These are phyloP conservation scores for Forsythia viridissima DNA, from an alignment of 257 asterid species.

Conservation along the genomic window DNA sequence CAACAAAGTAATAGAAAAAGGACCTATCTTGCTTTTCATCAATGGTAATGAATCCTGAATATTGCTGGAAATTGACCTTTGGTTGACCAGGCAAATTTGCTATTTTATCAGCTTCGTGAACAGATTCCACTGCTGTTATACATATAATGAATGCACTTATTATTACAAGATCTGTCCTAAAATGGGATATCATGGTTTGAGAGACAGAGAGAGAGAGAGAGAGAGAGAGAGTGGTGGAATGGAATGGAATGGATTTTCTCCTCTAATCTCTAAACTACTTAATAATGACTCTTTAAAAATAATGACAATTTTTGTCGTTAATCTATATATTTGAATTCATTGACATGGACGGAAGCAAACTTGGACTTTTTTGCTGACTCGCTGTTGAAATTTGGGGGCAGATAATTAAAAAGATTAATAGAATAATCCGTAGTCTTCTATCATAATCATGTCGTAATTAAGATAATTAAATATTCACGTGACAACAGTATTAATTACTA, in stretches of 20 bases:
- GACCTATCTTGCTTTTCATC: constrained; percentile 46
- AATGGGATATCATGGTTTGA: constrained; percentile 25
- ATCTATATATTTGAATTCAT: too few species aligned
- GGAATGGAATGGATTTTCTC: background rate
- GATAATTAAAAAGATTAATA: background rate
- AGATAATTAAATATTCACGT: background rate
- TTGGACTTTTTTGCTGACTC: background rate
- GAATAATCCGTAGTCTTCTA: background rate
- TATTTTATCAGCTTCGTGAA: constrained; percentile 29
- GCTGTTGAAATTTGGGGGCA: background rate
- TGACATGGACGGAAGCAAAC: background rate
- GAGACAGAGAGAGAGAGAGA: background rate
- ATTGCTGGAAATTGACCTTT: constrained; percentile 41
- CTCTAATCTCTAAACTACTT: background rate
- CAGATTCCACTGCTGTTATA: constrained; percentile 19
- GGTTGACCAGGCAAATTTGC: constrained; percentile 58
- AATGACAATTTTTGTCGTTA: too few species aligned
- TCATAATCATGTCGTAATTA: background rate
- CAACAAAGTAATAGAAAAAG: constrained; percentile 64
- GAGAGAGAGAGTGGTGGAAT: background rate
- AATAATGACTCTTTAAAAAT: too few species aligned
- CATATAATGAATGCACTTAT: constrained; percentile 23
- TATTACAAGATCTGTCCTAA: constrained; percentile 23
- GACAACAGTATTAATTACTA: background rate
- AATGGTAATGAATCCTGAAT: constrained; percentile 48